These are phyloP conservation scores for Stemphylium lycopersici DNA, from an alignment of 2,329 filamentous ascomycete species.

Conservation along the genomic window DNA sequence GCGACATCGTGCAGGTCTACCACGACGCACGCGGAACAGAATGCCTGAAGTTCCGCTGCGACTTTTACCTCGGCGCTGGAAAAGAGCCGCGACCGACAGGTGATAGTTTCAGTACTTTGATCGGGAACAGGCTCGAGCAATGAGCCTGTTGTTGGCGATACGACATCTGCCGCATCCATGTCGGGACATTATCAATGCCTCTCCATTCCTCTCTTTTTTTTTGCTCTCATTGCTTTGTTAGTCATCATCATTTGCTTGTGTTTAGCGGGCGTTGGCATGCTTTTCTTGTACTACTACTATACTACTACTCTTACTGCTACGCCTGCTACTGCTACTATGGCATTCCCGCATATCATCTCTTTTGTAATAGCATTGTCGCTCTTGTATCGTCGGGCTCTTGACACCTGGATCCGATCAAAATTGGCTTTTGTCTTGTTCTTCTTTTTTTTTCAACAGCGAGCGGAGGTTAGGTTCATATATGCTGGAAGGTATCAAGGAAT, in stretches of 20 bases:
- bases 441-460: too few species aligned
- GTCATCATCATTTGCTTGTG: not conserved
- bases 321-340: not conserved
- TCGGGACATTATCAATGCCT: not conserved
- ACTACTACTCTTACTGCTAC: not conserved
- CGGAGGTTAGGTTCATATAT: too few species aligned
- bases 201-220: not conserved
- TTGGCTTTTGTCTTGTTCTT: too few species aligned
- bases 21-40: conserved; percentile 50
- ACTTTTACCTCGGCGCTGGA: conserved; percentile 51
- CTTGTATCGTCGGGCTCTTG: too few species aligned
- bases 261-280: conserved; percentile 3
- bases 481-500: too few species aligned
- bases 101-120: conserved; percentile 32
- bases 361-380: not conserved
- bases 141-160: not conserved
- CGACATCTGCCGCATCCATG: not conserved
- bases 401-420: too few species aligned
- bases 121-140: conserved; percentile 20
- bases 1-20: conserved; percentile 79
- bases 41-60: conserved; percentile 51
- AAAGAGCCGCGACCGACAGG: conserved; percentile 34
- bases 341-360: not conserved
- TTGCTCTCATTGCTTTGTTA: too few species aligned
- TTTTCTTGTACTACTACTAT: not conserved